A percentile compares a stretch with the other conserved stretches of the same genome.
phyloP scores from a whole-genome alignment of 441 rosid genomes.

The Gossypium davidsonii region DNA sequence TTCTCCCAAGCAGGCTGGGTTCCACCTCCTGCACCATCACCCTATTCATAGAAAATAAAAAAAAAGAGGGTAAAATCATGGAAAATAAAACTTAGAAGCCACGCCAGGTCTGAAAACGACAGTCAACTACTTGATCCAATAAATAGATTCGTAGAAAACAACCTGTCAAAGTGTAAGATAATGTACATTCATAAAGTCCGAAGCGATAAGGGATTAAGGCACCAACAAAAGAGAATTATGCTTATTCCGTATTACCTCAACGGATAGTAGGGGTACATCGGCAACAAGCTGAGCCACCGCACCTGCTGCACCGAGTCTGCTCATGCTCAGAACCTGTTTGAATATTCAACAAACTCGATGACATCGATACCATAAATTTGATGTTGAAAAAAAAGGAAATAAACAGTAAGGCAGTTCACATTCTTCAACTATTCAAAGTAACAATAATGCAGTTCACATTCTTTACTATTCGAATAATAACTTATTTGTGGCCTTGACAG shows the following conservation, averaged over 20 bases:
- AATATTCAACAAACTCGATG: slow-evolving; percentile 3
- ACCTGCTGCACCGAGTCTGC: slow-evolving; percentile 48
- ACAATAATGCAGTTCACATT: slow-evolving; percentile 11
- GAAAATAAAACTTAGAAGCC: neutral
- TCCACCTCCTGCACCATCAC: slow-evolving; percentile 31
- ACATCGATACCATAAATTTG: neutral
- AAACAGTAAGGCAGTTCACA: slow-evolving; percentile 7
- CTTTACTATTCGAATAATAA: slow-evolving; percentile 5
- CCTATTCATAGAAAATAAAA: slow-evolving; percentile 17
- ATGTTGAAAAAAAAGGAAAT: neutral
- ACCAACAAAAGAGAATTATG: neutral
- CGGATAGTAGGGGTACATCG: slow-evolving; percentile 39
- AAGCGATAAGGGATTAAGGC: neutral
- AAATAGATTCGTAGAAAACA: neutral
- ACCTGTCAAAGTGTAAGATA: neutral
- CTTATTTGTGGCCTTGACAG: slow-evolving; percentile 4
- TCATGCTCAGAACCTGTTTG: slow-evolving; percentile 50
- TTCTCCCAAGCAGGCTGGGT: slow-evolving; percentile 41
- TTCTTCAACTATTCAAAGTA: neutral
- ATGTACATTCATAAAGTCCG: neutral
- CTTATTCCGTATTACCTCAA: slow-evolving; percentile 30
- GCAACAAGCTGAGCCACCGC: slow-evolving; percentile 55
- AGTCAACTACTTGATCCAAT: neutral
- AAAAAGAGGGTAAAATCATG: neutral
- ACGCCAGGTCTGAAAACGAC: neutral